These are phyloP conservation scores for Talaromyces sp. DNA, from an alignment of 2,329 filamentous ascomycete species.

Conservation along the genomic window DNA sequence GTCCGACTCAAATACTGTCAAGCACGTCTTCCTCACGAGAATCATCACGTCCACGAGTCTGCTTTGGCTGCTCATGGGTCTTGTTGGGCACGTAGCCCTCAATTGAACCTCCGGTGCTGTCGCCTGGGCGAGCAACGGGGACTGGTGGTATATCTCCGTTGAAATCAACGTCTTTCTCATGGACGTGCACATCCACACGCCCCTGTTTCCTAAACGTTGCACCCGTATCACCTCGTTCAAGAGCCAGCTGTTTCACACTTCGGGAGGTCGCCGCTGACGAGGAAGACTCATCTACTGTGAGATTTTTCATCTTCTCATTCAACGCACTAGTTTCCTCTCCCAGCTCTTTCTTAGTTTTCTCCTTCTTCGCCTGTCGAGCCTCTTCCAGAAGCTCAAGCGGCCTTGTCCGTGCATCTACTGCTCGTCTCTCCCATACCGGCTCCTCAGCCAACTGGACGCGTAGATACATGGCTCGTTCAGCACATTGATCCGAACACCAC, in stretches of 20 bases:
- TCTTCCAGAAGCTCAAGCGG: slow-evolving; percentile 64
- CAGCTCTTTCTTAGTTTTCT: slow-evolving; percentile 18
- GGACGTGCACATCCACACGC: slow-evolving; percentile 30
- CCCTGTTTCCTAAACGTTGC: slow-evolving; percentile 22
- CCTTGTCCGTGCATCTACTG: slow-evolving; percentile 42
- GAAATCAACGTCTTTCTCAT: slow-evolving; percentile 24
- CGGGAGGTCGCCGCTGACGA: background rate
- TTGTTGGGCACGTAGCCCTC: slow-evolving; percentile 37
- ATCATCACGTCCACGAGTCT: slow-evolving; percentile 36
- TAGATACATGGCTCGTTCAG: slow-evolving; percentile 73
- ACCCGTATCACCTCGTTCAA: slow-evolving; percentile 33
- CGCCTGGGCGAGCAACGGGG: slow-evolving; percentile 31
- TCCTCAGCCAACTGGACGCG: slow-evolving; percentile 82
- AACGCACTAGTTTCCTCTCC: slow-evolving; percentile 17
- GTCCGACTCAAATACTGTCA: slow-evolving; percentile 33
- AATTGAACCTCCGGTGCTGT: slow-evolving; percentile 36
- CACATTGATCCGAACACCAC: slow-evolving; percentile 82
- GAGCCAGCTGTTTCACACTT: slow-evolving; percentile 28
- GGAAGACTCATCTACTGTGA: slow-evolving; percentile 25
- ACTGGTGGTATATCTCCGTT: slow-evolving; percentile 19
- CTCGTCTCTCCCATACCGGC: slow-evolving; percentile 75
- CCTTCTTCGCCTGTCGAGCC: slow-evolving; percentile 29
- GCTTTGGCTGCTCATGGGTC: slow-evolving; percentile 1
- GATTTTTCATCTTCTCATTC: slow-evolving; percentile 20
- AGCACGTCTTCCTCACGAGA: slow-evolving; percentile 47